Evolutionary conservation across 768 basidiomycete species (phyloP), one percentile per base, ranked within the genome.

Genomic region (Lactarius deliciosus): DNA sequence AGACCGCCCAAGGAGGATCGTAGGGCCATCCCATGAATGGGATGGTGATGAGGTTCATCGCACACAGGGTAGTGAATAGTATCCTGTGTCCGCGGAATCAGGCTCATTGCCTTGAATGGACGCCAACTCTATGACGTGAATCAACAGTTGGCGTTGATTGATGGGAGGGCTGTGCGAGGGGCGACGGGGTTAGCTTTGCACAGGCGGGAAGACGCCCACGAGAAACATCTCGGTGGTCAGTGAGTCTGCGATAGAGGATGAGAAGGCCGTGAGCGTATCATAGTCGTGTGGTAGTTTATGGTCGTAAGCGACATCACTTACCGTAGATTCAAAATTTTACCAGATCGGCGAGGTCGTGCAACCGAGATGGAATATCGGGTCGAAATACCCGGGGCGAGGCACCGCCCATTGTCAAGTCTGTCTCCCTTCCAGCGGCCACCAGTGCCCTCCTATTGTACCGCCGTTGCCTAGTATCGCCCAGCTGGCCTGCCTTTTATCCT

Each of bases 121-220:
- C 3, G 20, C 47, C 43, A 38, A 20, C 25, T 20, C 13, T 5
- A 15, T 50, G 53, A 41, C 43, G 36, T 25, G 36, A 8, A 36
- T 32, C 34, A 7, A n/a, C 30, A 28, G 15, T 25, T 10, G 8
- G 38, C 50, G 40, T 22, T 60, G 58, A 60, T 54, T 65, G 64
- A 60, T 65, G 58, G 15, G 28, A 7, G n/a, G 58, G 64, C 64
- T 54, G 53, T 65, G 64, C 57, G 16, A 34, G 25, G 18, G 11
- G 41, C 58, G 22, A 43, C 50, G 22, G 25, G 50, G 25, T n/a
- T n/a, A 22, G 15, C 25, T 2, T 13, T 16, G 28, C 43, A 11
- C 5, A 2, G 7, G 18, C 18, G 5, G 22, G 41, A 22, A 50
- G 22, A 22, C 47, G 13, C 15, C 28, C 53, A 62, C 5, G 25